Base-by-base conservation (phyloP, 2,329 filamentous ascomycete species). In the Phoma sp. region DNA sequence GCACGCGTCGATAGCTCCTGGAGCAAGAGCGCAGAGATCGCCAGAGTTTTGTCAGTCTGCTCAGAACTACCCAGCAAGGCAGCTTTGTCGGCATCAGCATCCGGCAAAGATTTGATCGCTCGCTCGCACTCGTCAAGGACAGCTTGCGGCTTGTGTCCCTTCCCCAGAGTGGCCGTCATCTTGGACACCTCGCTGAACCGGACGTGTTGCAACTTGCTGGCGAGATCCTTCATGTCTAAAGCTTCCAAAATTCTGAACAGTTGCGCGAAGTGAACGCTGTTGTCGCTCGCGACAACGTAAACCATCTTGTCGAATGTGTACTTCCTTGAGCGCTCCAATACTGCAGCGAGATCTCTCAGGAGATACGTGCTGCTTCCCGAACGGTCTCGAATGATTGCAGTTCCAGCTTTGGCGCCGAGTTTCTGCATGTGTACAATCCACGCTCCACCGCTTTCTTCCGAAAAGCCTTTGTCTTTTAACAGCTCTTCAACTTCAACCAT, bases 341-440 rank as follows among this genome's bases (percentile, higher is more conserved):
- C 83, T 68, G 92, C 88, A 63, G 87, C 89, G 59, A 93, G 88
- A 73, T 94, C 89, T 62, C 90, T 85, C 45, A 90, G 91, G 41
- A 93, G 82, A 71, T 94, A 93, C 31, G 91, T 82, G 36, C 88
- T 89, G 12, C 88, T 91, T 51, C 90, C 90, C 61, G 90, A 87
- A 63, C 84, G 85, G 78, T 91, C 90, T 62, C 88, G 84, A 55
- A 92, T 83, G 49, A 92, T 84, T 24, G 88, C 84, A 69, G 85
- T 87, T 65, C 88, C 89, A 10, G 91, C 83, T 55, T 84, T 85
- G 78, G 90, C 90, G 1, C 89, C 81, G 55, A 88, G 84, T 70
- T 89, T 86, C 48, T 83, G 79, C 69, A 92, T 91, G 73, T 92
- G 86, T 52, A 93, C 82, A 52, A 92, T 84, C 64, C 87, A 82